These are phyloP conservation scores for Entrophospora sp. DNA, from an alignment of 192 early-diverging fungal genomes.

Conservation along the genomic window DNA sequence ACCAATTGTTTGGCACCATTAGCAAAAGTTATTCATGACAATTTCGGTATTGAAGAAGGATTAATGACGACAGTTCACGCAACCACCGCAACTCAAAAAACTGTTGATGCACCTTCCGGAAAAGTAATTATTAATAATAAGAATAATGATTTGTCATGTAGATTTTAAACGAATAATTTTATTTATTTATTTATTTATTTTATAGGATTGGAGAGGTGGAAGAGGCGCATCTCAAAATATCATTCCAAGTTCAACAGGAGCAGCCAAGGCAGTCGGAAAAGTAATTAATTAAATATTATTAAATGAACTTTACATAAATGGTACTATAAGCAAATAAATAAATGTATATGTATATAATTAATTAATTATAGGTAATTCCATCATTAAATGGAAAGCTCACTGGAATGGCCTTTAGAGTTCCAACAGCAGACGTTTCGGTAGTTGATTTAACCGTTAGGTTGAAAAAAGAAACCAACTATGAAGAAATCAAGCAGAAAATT, in stretches of 20 bases:
- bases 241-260: slow-evolving; percentile 96
- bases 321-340: no score
- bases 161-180: background rate
- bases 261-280: slow-evolving; percentile 99
- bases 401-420: slow-evolving; percentile 98
- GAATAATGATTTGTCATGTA: background rate
- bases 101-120: slow-evolving; percentile 93
- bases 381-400: slow-evolving; percentile 91
- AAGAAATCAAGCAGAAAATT: slow-evolving; percentile 79
- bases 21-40: slow-evolving; percentile 93
- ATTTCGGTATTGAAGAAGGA: slow-evolving; percentile 93
- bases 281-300: no score
- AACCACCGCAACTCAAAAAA: slow-evolving; percentile 99
- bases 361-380: slow-evolving; percentile 84
- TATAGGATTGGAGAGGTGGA: slow-evolving; percentile 86
- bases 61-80: slow-evolving; percentile 99
- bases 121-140: slow-evolving; percentile 36
- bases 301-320: no score
- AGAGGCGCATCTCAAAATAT: slow-evolving; percentile 97
- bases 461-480: slow-evolving; percentile 83
- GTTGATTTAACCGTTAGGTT: slow-evolving; percentile 94
- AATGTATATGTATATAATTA: no score
- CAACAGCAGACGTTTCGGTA: slow-evolving; percentile 86
- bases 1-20: slow-evolving; percentile 99
- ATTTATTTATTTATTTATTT: background rate